Base-by-base conservation (phyloP, 495 filamentous ascomycete species). In the Trichoderma virens region DNA sequence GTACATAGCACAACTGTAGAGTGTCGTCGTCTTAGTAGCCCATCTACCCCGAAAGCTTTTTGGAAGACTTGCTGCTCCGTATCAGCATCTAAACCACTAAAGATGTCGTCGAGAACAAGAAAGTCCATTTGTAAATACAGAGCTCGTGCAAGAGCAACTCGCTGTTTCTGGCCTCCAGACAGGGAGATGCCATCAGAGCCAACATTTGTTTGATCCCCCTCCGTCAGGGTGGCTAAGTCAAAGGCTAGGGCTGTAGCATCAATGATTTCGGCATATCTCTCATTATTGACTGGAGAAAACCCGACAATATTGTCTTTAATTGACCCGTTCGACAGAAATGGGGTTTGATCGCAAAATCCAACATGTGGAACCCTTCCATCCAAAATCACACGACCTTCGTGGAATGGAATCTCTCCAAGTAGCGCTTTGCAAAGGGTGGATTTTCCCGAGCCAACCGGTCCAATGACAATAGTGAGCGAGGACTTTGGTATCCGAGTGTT, bases 151-250 rank as follows among this genome's bases (percentile, higher is more conserved):
- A 72, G 62, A 1, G 66, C 3, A 64, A 89, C 76, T 14, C 86
- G 76, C 67, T 89, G 86, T 65, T 82, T 84, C 67, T 90, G 88
- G 0, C 88, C 88, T 5, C 85, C 86, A 66, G 81, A 85, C 14
- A 90, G 74, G 4, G 79, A 79, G 56, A 87, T 78, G 0, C 86
- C 88, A 65, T 85, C 83, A 73, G 81, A 86, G 8, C 86, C 88
- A 64, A 88, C 80, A 61, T 27, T 14, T 2, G 83, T 88, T 38
- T 80, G 72, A 66, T 90, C 85, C 0, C 81, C 84, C 14, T 76
- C 71, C 4, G 83, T 80, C 20, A 89, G 69, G 16, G 75, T 64
- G n/a, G 66, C 71, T 41, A 88, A 71, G 69, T 88, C 86, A 56
- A 79, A 73, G 5, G 76, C 76, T 16, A 92, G 74, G 56, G 80